phyloP scores from a whole-genome alignment of 306 rosid genomes.

The Glycine latifolia region DNA sequence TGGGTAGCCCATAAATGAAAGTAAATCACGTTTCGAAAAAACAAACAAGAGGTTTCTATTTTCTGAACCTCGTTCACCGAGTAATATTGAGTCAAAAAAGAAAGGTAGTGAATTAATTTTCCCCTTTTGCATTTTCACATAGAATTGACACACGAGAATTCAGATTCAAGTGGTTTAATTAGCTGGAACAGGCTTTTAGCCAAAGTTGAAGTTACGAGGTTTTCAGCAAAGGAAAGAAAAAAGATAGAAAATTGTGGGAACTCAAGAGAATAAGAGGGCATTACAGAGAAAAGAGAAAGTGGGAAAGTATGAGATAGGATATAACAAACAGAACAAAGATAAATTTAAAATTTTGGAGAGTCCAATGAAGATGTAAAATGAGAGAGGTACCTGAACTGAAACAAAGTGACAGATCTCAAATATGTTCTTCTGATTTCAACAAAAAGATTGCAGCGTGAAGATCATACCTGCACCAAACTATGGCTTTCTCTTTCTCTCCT shows the following conservation, averaged over 20 bases:
- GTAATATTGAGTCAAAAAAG: constrained; percentile 18
- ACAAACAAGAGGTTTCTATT: neutral
- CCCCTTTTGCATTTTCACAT: constrained; percentile 32
- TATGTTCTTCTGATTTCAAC: constrained; percentile 38
- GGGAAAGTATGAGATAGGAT: neutral
- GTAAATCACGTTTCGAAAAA: constrained; percentile 4
- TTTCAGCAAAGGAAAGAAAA: neutral
- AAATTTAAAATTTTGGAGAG: constrained; percentile 3
- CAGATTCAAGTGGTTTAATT: constrained; percentile 36
- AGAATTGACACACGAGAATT: constrained; percentile 10
- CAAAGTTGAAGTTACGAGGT: constrained; percentile 27
- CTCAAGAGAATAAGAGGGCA: neutral
- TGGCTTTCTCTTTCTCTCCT: neutral
- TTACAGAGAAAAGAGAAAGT: neutral
- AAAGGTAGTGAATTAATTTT: constrained; percentile 10
- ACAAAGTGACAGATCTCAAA: constrained; percentile 73
- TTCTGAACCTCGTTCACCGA: constrained; percentile 9
- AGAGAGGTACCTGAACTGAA: constrained; percentile 61
- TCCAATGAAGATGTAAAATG: constrained; percentile 37
- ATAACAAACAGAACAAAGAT: neutral
- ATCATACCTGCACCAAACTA: no score
- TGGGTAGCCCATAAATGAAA: constrained; percentile 28
- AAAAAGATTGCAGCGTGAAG: constrained; percentile 50
- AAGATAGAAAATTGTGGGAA: neutral
- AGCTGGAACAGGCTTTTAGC: constrained; percentile 31